These are phyloP conservation scores for Gastrolobium villosum DNA, from an alignment of 306 rosid genomes.

Conservation along the genomic window DNA sequence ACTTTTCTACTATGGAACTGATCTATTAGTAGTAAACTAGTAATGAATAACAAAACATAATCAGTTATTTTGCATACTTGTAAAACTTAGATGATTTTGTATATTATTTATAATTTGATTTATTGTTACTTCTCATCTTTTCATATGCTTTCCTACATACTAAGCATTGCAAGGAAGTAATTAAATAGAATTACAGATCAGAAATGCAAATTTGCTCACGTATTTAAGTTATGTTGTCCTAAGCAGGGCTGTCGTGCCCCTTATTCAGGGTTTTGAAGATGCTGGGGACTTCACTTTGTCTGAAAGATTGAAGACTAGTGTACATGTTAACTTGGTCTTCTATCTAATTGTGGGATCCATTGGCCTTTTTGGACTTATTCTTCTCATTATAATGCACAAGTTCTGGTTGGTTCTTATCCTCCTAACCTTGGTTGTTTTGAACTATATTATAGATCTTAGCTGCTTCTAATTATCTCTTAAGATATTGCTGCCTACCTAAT, in stretches of 20 bases:
- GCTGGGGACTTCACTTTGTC: constrained; percentile 93
- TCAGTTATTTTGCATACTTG: constrained; percentile 7
- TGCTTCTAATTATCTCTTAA: not conserved
- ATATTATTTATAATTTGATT: constrained; percentile 20
- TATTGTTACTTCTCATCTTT: constrained; percentile 22
- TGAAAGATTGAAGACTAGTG: constrained; percentile 95
- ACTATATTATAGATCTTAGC: constrained; percentile 37
- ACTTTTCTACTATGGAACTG: constrained; percentile 10
- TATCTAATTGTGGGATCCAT: constrained; percentile 84
- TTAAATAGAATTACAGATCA: constrained; percentile 37
- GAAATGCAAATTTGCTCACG: constrained; percentile 57
- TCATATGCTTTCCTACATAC: constrained; percentile 11
- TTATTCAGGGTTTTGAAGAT: constrained; percentile 99
- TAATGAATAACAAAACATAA: constrained; percentile 11
- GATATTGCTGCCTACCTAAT: constrained; percentile 20
- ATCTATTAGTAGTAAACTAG: constrained; percentile 8
- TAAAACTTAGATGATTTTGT: constrained; percentile 35
- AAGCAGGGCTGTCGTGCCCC: constrained; percentile 99
- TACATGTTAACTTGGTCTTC: constrained; percentile 87
- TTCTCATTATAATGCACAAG: constrained; percentile 72
- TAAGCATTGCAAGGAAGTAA: constrained; percentile 35
- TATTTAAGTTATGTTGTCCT: constrained; percentile 56
- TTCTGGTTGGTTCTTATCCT: constrained; percentile 65
- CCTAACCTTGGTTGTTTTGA: constrained; percentile 34
- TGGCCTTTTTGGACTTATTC: constrained; percentile 83